These are phyloP conservation scores for Chrysanthemum makinoi DNA, from an alignment of 129 eudicot genomes.

Conservation along the genomic window DNA sequence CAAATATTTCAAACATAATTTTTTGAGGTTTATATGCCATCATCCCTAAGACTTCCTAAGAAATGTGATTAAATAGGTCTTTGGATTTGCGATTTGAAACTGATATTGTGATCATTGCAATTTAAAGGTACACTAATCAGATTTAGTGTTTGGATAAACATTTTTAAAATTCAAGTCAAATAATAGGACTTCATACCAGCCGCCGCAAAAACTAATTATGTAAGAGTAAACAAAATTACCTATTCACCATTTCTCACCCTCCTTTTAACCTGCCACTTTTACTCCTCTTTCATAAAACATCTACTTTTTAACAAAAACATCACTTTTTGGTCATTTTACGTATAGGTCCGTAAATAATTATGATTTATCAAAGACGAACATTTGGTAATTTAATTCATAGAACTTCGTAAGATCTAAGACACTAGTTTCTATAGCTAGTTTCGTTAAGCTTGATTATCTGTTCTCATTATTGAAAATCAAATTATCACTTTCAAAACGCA, in stretches of 20 bases:
- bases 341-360: neutral
- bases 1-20: neutral
- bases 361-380: neutral
- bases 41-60: neutral
- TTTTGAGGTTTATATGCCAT: neutral
- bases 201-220: no score
- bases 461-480: neutral
- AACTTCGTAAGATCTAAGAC: neutral
- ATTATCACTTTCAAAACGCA: neutral
- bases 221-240: no score
- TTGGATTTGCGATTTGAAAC: neutral
- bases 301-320: neutral
- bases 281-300: neutral
- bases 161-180: no score
- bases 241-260: no score
- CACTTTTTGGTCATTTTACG: neutral
- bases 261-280: neutral
- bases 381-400: neutral
- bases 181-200: no score
- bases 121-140: neutral
- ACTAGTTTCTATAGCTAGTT: neutral
- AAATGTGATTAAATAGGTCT: neutral
- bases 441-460: neutral
- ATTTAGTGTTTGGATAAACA: no score
- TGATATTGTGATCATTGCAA: neutral